Evolutionary conservation across 257 asterid species (phyloP), one percentile per base, ranked within the genome.

Genomic region (Striga asiatica): DNA sequence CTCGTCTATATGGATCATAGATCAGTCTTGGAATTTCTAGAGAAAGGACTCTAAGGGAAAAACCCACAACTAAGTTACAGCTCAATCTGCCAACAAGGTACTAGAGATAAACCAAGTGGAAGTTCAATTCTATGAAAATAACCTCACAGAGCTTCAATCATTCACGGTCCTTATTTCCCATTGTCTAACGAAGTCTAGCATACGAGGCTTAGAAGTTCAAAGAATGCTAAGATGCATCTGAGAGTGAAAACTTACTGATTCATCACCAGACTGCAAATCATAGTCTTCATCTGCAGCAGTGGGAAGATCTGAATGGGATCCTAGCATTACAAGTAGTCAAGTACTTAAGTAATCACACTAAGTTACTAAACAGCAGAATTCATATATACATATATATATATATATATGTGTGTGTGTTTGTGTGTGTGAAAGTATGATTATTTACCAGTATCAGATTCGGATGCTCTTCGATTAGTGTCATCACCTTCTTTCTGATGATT

Each of bases 271-370:
- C 51, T 35, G 81, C 70, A 84, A 20, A 56, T 69, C 84, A 73
- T 73, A 88, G 67, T 88, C 99, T 46, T 72, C 83, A 72, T 92
- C 98, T 3, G 64, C 71, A 72, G 76, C 89, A 57, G n/a, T n/a
- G n/a, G 61, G 74, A 70, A 69, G 68, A 67, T 77, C 76, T 61
- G 84, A 76, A 66, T 73, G 82, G 84, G 88, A 70, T 61, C 83
- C 99, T 84, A 75, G 63, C 78, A 72, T 68, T 54, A 66, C 63
- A 62, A 65, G 66, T 56, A 37, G 27, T 64, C 63, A 62, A 65
- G 66, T 56, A 37, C 31, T 64, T 55, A 66, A 64, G 69, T 71
- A 66, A 58, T 68, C 66, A 46, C 49, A 4, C 46, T 35, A 39
- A 51, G 65, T 56, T 37, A 59, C 43, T 54, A 31, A 52, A 55